These are phyloP conservation scores for Eimeria sp. DNA, from an alignment of 169 alveolate genomes.

Conservation along the genomic window DNA sequence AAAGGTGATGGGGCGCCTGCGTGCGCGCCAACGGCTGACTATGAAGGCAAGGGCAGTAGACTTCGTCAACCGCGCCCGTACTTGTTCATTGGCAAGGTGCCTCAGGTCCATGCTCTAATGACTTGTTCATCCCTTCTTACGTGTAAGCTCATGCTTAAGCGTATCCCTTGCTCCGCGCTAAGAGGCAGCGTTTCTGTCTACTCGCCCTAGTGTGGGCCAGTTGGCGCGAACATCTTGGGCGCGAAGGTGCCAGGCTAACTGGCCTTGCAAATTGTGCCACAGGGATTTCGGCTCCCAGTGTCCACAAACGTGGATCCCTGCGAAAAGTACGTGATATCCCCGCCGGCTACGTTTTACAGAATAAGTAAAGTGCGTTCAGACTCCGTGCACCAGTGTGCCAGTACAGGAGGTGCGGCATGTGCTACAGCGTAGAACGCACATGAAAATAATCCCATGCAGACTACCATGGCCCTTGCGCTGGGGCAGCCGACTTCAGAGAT, in stretches of 20 bases:
- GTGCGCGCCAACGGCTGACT: slow-evolving; percentile 30
- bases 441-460: not conserved
- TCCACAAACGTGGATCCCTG: slow-evolving; percentile 52
- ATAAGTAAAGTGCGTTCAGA: not conserved
- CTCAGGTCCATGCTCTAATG: slow-evolving; percentile 46
- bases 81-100: not conserved
- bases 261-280: slow-evolving; percentile 64
- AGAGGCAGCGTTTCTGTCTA: not conserved
- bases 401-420: slow-evolving; percentile 12
- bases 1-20: slow-evolving; percentile 41
- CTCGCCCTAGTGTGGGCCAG: slow-evolving; percentile 13
- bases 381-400: slow-evolving; percentile 32
- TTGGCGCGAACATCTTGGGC: slow-evolving; percentile 51
- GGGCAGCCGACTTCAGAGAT: slow-evolving; percentile 50
- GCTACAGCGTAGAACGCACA: not conserved
- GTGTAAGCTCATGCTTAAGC: slow-evolving; percentile 30
- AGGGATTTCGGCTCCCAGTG: slow-evolving; percentile 59
- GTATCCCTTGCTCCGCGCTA: not conserved
- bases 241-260: slow-evolving; percentile 51
- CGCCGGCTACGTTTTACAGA: not conserved
- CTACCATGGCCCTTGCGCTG: slow-evolving; percentile 71
- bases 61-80: not conserved
- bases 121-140: slow-evolving; percentile 65
- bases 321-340: not conserved
- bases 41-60: slow-evolving; percentile 40